Base-by-base conservation (phyloP, 768 basidiomycete genomes). In the Boletus rufocinnamomeus region DNA sequence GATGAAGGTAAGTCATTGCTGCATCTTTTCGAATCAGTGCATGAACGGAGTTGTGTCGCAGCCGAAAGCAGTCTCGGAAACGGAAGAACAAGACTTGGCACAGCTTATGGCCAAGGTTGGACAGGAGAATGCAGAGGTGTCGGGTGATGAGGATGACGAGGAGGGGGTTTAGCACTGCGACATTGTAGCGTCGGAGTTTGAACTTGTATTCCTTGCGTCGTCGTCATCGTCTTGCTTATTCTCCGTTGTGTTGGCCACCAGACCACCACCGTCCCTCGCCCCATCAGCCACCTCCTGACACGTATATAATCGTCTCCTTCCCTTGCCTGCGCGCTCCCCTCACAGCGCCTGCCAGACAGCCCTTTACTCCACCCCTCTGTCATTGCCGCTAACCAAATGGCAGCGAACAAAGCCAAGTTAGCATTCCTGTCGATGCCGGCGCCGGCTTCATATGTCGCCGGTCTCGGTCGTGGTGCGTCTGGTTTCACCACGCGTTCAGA, bases 401-500 rank as follows among this genome's bases (percentile, higher is more conserved):
- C 79, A 27, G 66, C 79, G 2, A 77, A 76, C 69, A 76, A 84
- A 16, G 92, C 91, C 71, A 93, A 93, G 75, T 77, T 94, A 69
- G 91, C 92, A 0, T 94, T 94, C 69, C 68, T 94, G 69, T 91
- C 90, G 3, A 93, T 93, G 89, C 89, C 92, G 3, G 95, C 95
- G 30, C 95, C 95, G 41, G 91, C 96, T 0, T 95, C 93, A 1
- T 98, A 98, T 74, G 97, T 98, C 38, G 97, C 96, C 64, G 97
- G 97, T 88, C 88, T 98, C 34, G 95, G 96, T 75, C 86, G 95
- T 80, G 96, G 93, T 76, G 95, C 95, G 50, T 96, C 95, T 47
- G 95, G 95, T 58, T 98, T 98, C 76, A 98, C 96, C 0, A 98
- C 96, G 7, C 89, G 95, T 49, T 96, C 94, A 43, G 97, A 98